phyloP scores from a whole-genome alignment of 2,329 filamentous ascomycete species.

The Diaporthe vexans region DNA sequence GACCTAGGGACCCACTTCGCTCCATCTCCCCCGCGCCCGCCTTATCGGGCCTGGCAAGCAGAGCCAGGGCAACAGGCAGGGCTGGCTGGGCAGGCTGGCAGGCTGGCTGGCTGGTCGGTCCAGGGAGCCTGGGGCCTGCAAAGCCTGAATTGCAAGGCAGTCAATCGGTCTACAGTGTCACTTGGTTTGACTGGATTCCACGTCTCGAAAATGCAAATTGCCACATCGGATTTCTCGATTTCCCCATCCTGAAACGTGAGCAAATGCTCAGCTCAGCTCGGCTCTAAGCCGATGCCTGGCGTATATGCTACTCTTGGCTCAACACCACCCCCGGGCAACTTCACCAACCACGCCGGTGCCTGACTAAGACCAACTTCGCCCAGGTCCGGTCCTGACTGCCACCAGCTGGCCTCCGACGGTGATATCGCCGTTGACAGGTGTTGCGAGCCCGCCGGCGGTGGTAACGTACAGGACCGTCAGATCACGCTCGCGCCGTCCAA shows the following conservation, averaged over 20 bases:
- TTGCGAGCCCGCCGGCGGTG: conserved; percentile 36
- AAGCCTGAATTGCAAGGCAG: conserved; percentile 29
- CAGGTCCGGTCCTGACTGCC: conserved; percentile 30
- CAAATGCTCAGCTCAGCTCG: conserved; percentile 4
- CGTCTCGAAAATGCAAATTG: conserved; percentile 11
- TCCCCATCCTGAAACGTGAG: conserved; percentile 34
- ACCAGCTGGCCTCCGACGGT: conserved; percentile 39
- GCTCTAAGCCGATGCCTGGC: background rate
- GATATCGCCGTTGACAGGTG: conserved; percentile 40
- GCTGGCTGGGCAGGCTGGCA: no score
- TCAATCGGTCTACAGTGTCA: conserved; percentile 4
- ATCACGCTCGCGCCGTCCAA: conserved; percentile 39
- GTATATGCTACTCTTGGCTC: background rate
- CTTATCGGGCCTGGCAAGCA: conserved; percentile 24
- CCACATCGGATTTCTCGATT: conserved; percentile 33
- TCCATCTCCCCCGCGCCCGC: conserved; percentile 14
- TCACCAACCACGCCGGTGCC: background rate
- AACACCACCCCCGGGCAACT: background rate
- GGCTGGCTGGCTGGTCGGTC: no score
- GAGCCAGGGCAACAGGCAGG: no score
- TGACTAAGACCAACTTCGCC: conserved; percentile 16
- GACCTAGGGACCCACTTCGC: conserved; percentile 25
- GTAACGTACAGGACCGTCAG: conserved; percentile 39
- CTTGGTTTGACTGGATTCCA: background rate
- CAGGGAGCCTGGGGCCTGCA: background rate